phyloP scores from a whole-genome alignment of 164 flowering plant species.

The Chloranthus sessilifolius region DNA sequence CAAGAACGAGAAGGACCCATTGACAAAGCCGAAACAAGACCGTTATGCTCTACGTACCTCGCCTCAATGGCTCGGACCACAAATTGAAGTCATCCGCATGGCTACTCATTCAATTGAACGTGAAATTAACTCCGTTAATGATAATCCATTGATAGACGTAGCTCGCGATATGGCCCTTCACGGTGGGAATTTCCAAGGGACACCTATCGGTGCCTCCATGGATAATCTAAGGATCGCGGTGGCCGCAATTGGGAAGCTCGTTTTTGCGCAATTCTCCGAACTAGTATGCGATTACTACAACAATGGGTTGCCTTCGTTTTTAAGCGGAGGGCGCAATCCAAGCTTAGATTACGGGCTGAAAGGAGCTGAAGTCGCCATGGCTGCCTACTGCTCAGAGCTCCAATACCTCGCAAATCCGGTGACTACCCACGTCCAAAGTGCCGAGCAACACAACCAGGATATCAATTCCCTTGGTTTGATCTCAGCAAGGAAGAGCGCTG shows the following conservation, averaged over 20 bases:
- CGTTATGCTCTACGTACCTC: conserved; percentile 32
- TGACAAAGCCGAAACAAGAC: conserved; percentile 39
- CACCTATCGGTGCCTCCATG: conserved; percentile 32
- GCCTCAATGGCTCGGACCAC: conserved; percentile 26
- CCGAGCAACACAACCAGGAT: conserved; percentile 24
- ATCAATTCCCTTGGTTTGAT: conserved; percentile 39
- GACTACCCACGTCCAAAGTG: conserved; percentile 20
- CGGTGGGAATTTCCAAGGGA: conserved; percentile 22
- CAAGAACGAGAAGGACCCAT: conserved; percentile 28
- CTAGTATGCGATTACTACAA: conserved; percentile 28
- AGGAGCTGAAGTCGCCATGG: conserved; percentile 23
- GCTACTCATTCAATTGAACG: conserved; percentile 35
- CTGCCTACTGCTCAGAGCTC: conserved; percentile 22
- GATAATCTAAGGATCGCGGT: conserved; percentile 30
- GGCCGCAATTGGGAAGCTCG: conserved; percentile 30
- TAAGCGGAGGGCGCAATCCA: conserved; percentile 26
- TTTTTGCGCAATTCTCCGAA: conserved; percentile 22
- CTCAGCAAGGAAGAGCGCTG: conserved; percentile 44
- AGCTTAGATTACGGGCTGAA: conserved; percentile 19
- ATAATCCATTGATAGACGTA: conserved; percentile 24
- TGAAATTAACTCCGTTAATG: conserved; percentile 26
- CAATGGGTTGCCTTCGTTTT: conserved; percentile 28
- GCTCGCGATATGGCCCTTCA: conserved; percentile 19
- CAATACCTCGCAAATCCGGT: conserved; percentile 23
- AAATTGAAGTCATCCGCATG: conserved; percentile 32